Evolutionary conservation across 177 flowering plant genomes (phyloP).

Genomic region (Vitis hybrid): DNA sequence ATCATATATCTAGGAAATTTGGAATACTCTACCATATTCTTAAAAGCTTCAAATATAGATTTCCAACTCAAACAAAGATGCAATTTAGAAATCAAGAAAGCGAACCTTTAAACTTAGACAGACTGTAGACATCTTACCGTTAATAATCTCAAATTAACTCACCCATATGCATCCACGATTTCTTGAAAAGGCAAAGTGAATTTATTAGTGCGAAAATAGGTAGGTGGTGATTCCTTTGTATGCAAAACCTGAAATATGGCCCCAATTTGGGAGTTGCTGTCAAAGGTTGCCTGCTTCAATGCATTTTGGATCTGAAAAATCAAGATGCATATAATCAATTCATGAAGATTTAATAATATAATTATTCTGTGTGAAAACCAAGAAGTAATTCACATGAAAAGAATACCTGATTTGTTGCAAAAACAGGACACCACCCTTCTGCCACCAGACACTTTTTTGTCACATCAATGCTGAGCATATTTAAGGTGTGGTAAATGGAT

Average conservation of each 20-base stretch:
- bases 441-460: slow-evolving; percentile 85
- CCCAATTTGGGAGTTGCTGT: slow-evolving; percentile 68
- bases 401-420: slow-evolving; percentile 64
- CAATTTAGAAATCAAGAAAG: neutral
- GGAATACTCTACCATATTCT: neutral
- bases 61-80: neutral
- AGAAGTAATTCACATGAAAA: slow-evolving; percentile 4
- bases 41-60: neutral
- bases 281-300: slow-evolving; percentile 53
- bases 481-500: slow-evolving; percentile 65
- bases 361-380: neutral
- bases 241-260: slow-evolving; percentile 65
- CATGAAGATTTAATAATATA: slow-evolving; percentile 2
- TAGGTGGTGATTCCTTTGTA: slow-evolving; percentile 67
- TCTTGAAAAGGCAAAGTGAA: slow-evolving; percentile 72
- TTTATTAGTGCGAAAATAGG: slow-evolving; percentile 74
- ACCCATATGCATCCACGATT: slow-evolving; percentile 92
- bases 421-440: slow-evolving; percentile 87
- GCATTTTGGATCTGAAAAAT: slow-evolving; percentile 56
- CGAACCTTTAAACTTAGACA: neutral
- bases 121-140: neutral
- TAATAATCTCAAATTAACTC: slow-evolving; percentile 21
- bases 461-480: slow-evolving; percentile 82
- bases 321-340: slow-evolving; percentile 4
- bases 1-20: too few relatives aligned